These are phyloP conservation scores for Chimonanthus praecox DNA, from an alignment of 164 flowering plant genomes.

Conservation along the genomic window DNA sequence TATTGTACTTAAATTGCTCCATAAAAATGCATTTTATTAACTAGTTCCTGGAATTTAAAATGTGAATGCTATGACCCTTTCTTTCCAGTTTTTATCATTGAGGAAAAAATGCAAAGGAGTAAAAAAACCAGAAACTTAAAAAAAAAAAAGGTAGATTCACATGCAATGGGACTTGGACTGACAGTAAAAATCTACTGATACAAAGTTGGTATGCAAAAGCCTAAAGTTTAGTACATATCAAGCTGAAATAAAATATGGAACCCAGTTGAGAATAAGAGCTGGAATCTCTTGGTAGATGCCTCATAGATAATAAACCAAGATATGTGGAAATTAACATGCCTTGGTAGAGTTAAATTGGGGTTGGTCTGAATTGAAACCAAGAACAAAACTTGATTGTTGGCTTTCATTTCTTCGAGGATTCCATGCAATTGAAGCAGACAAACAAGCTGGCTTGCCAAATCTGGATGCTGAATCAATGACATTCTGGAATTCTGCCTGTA, in stretches of 20 bases:
- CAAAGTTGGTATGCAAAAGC: not conserved
- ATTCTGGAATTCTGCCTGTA: constrained; percentile 91
- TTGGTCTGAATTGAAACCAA: constrained; percentile 74
- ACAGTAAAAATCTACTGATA: not conserved
- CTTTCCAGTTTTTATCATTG: not conserved
- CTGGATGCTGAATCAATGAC: constrained; percentile 62
- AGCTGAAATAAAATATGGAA: not conserved
- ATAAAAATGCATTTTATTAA: too few relatives aligned
- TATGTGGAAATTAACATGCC: constrained; percentile 33
- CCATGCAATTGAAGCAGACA: constrained; percentile 84
- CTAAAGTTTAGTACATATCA: not conserved
- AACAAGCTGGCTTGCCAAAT: constrained; percentile 53
- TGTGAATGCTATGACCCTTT: not conserved
- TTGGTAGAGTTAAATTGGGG: constrained; percentile 74
- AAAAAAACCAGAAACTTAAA: too few relatives aligned
- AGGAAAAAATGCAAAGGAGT: not conserved
- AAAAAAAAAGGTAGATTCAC: not conserved
- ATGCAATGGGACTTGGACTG: not conserved
- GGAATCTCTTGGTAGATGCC: not conserved
- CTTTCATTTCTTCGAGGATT: constrained; percentile 53
- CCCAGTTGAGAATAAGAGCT: too few relatives aligned
- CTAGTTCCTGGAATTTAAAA: too few relatives aligned
- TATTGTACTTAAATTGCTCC: too few relatives aligned
- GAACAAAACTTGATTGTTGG: constrained; percentile 64
- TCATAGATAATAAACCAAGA: not conserved